A percentile compares a stretch with the other conserved stretches of the same genome.
phyloP scores from a whole-genome alignment of 805 yeast genomes.

The Yamadazyma kitorensis region DNA sequence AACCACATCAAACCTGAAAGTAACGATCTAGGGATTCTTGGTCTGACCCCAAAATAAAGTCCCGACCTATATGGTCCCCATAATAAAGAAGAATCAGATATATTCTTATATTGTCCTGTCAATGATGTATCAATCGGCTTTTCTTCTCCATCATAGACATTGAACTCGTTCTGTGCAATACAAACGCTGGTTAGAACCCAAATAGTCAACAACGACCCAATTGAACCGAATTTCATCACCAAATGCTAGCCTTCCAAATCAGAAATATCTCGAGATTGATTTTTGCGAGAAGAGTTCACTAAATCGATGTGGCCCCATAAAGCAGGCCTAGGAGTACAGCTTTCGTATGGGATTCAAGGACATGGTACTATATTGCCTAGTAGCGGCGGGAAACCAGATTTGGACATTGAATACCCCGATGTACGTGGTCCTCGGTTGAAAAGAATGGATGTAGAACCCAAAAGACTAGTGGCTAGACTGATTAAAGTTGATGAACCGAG shows the following conservation, averaged over 20 bases:
- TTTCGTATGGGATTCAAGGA: slow-evolving; percentile 46
- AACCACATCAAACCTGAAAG: slow-evolving; percentile 88
- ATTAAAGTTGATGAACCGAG: slow-evolving; percentile 2
- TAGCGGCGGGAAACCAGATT: slow-evolving; percentile 5
- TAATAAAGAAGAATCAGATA: slow-evolving; percentile 26
- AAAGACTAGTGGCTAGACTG: slow-evolving; percentile 1
- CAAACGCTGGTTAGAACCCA: background rate
- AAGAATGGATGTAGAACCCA: background rate
- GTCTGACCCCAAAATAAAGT: slow-evolving; percentile 80
- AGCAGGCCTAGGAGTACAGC: slow-evolving; percentile 33
- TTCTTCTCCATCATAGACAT: slow-evolving; percentile 47
- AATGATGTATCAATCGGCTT: slow-evolving; percentile 36
- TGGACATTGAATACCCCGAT: slow-evolving; percentile 16
- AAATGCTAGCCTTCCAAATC: background rate
- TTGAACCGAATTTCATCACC: background rate
- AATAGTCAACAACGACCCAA: background rate
- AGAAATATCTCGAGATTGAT: too few relatives aligned
- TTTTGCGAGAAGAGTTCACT: background rate
- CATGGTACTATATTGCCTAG: slow-evolving; percentile 16
- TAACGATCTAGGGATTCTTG: slow-evolving; percentile 73
- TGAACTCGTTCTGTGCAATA: slow-evolving; percentile 15
- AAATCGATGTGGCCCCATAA: slow-evolving; percentile 41
- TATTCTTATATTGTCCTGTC: slow-evolving; percentile 15
- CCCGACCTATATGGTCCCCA: slow-evolving; percentile 97
- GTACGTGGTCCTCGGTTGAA: slow-evolving; percentile 9